phyloP scores from a whole-genome alignment of 192 early-diverging fungal species.

The Backusella westeae region DNA sequence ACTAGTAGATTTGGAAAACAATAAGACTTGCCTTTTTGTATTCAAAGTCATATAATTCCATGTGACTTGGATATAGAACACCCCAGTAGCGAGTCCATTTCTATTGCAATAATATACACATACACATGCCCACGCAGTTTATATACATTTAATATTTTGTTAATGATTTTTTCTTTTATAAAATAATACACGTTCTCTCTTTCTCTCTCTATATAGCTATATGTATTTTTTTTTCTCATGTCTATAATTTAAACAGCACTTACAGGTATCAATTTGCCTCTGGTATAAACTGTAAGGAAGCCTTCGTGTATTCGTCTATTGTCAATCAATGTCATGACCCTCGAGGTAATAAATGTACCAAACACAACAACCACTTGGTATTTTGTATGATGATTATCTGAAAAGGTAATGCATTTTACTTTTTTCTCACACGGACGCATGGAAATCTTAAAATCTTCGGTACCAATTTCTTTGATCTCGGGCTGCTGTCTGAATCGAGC shows the following conservation, averaged over 20 bases:
- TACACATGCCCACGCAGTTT: not conserved
- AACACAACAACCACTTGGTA: constrained; percentile 23
- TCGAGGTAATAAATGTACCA: constrained; percentile 24
- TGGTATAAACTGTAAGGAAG: constrained; percentile 31
- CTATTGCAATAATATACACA: constrained; percentile 8
- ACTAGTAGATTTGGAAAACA: constrained; percentile 4
- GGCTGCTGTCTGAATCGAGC: not conserved
- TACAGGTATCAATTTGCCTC: constrained; percentile 30
- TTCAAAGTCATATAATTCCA: constrained; percentile 39
- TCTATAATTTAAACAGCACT: constrained; percentile 5
- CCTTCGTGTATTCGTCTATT: constrained; percentile 22
- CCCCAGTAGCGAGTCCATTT: constrained; percentile 35
- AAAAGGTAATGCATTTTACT: constrained; percentile 13
- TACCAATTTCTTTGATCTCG: constrained; percentile 17
- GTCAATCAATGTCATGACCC: constrained; percentile 11
- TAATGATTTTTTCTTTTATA: not conserved
- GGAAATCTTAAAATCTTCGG: constrained; percentile 11
- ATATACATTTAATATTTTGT: not conserved
- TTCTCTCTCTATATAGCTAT: not conserved
- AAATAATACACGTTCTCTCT: not conserved
- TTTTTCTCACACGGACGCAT: constrained; percentile 19
- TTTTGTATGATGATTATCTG: not conserved
- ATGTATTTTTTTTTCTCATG: not conserved
- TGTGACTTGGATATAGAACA: constrained; percentile 16
- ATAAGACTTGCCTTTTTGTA: constrained; percentile 27